Evolutionary conservation across 2,329 filamentous ascomycete species (phyloP).

Genomic region (Aureobasidium mangrovei): DNA sequence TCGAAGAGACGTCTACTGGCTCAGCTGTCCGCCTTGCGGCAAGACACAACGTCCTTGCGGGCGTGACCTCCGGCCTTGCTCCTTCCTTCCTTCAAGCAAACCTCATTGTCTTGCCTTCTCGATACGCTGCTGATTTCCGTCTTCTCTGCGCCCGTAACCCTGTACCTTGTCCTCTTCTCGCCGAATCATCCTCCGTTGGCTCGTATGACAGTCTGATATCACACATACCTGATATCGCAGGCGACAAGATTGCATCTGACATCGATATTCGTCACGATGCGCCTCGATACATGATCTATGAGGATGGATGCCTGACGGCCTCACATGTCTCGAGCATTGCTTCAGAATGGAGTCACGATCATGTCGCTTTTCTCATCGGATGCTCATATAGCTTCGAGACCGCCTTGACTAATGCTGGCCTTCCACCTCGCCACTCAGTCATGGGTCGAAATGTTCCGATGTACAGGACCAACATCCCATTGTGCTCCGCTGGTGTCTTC

Average conservation of each 20-base stretch:
- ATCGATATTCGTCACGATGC: slow-evolving; percentile 51
- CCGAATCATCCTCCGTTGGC: slow-evolving; percentile 41
- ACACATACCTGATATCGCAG: slow-evolving; percentile 25
- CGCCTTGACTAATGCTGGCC: slow-evolving; percentile 43
- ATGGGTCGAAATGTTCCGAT: slow-evolving; percentile 49
- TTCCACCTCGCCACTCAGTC: slow-evolving; percentile 44
- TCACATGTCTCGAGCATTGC: slow-evolving; percentile 37
- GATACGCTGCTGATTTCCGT: slow-evolving; percentile 50
- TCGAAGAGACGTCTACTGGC: neutral
- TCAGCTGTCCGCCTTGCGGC: slow-evolving; percentile 32
- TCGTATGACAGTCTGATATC: slow-evolving; percentile 34
- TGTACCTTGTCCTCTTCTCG: slow-evolving; percentile 53
- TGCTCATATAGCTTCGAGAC: slow-evolving; percentile 57
- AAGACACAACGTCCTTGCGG: slow-evolving; percentile 33
- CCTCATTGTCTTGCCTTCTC: slow-evolving; percentile 49
- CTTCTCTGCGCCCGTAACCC: slow-evolving; percentile 53
- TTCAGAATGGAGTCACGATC: slow-evolving; percentile 47
- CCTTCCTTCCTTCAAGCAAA: slow-evolving; percentile 53
- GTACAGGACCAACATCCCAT: slow-evolving; percentile 50
- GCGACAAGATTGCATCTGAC: slow-evolving; percentile 30
- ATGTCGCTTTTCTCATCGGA: slow-evolving; percentile 55
- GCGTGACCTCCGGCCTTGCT: slow-evolving; percentile 47
- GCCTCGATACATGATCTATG: slow-evolving; percentile 51
- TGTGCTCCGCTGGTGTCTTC: slow-evolving; percentile 53
- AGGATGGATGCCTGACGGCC: slow-evolving; percentile 36